Conservation (phyloP, 129 eudicot species). For the Artemisia tridentata region DNA sequence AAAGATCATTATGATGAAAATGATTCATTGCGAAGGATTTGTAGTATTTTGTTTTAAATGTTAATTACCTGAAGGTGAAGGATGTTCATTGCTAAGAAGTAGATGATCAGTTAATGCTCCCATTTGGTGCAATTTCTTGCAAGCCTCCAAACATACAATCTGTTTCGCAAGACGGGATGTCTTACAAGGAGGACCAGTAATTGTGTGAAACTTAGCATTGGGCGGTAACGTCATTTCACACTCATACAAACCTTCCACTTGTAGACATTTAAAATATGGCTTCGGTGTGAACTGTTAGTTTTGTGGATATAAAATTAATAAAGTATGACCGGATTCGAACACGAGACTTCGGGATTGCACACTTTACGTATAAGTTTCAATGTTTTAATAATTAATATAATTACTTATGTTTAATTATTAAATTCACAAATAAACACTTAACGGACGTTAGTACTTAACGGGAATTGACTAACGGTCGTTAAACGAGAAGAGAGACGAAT, state of each 20-base stretch:
- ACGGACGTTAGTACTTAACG: no score
- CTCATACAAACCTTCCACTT: constrained; percentile 33
- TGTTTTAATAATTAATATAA: no score
- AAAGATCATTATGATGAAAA: neutral
- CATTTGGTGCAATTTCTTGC: constrained; percentile 63
- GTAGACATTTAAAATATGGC: constrained; percentile 43
- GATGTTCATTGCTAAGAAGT: constrained; percentile 38
- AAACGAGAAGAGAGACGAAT: no score
- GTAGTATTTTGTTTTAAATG: neutral
- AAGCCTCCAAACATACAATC: constrained; percentile 72
- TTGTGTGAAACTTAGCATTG: constrained; percentile 50
- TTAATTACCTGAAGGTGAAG: constrained; percentile 27
- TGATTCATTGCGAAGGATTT: constrained; percentile 25
- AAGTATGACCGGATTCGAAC: no score
- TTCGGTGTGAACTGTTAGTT: no score
- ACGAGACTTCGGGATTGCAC: no score
- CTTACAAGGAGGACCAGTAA: constrained; percentile 45
- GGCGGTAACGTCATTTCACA: constrained; percentile 59
- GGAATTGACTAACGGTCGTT: no score
- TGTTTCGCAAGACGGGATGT: constrained; percentile 45
- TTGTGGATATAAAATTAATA: no score
- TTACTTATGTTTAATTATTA: no score
- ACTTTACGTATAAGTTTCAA: no score
- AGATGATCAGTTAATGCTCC: constrained; percentile 61
- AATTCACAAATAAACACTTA: no score